Percentiles rank a stretch among this genome's conserved stretches.
Evolutionary conservation across 768 basidiomycete species (phyloP).

Genomic region (Dioszegia crocea): DNA sequence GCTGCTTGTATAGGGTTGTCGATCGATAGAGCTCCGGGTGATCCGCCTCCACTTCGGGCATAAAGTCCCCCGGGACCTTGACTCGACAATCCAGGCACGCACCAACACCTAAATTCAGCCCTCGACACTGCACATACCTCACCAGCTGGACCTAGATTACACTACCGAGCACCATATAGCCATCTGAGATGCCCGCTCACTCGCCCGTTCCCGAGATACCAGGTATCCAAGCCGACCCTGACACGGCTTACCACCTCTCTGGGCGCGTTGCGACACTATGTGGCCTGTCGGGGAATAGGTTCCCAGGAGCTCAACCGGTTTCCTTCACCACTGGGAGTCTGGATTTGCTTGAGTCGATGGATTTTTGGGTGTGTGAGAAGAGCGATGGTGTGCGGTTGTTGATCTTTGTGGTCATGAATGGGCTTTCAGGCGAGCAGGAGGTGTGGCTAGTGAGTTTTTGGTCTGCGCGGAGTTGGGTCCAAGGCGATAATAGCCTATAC

Average conservation of each 20-base stretch:
- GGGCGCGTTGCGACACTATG: slow-evolving; percentile 31
- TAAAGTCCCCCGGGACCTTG: background rate
- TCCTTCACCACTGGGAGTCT: slow-evolving; percentile 74
- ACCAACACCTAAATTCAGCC: background rate
- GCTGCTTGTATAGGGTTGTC: background rate
- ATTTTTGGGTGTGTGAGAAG: slow-evolving; percentile 99
- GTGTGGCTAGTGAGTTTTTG: slow-evolving; percentile 67
- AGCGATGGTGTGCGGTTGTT: slow-evolving; percentile 91
- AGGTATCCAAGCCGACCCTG: slow-evolving; percentile 28
- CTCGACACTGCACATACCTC: background rate
- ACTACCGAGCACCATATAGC: too few species aligned
- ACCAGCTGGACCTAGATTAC: background rate
- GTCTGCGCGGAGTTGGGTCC: background rate
- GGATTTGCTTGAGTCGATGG: slow-evolving; percentile 70
- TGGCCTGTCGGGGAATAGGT: slow-evolving; percentile 48
- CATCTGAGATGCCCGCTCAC: slow-evolving; percentile 8
- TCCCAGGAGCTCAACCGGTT: slow-evolving; percentile 94
- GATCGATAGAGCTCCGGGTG: background rate
- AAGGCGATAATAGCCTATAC: too few species aligned
- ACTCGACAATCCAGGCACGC: background rate
- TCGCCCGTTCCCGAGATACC: slow-evolving; percentile 43
- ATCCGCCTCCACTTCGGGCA: background rate
- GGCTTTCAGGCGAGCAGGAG: slow-evolving; percentile 53
- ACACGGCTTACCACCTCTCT: slow-evolving; percentile 24
- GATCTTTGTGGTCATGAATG: slow-evolving; percentile 67